Base-by-base conservation (phyloP, 805 yeast species). In the Novakomyces olei region DNA sequence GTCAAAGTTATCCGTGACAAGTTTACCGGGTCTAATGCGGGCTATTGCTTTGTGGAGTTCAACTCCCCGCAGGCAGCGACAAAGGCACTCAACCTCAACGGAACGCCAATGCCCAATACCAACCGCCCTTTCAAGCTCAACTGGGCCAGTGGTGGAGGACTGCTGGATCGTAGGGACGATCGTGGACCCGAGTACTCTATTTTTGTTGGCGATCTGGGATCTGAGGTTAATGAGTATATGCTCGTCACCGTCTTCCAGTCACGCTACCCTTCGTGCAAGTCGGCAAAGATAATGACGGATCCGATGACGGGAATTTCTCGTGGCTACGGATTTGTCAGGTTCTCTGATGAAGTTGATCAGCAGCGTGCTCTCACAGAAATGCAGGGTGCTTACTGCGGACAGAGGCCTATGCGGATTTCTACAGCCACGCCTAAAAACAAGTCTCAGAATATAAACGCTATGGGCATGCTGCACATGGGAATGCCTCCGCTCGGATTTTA, bases 271-370 rank as follows among this genome's bases (percentile, higher is more conserved):
- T 74, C 83, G 5, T 69, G 79, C 34, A 63, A 69, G 33, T 71
- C 73, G 41, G 88, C 72, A 5, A 79, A 75, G 45, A 67, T 81
- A 39, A 79, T 81, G 71, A 50, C 65, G 31, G 93, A 81, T 50
- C 71, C 69, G 25, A 47, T 52, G 8, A 70, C 92, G 1, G 72
- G 73, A 19, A 61, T 61, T 31, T 67, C 85, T 5, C 71, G 77
- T 46, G 92, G 93, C 8, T 81, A 75, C 51, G 95, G 94, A 2
- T 83, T 83, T 56, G 78, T 80, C n/a, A 68, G 78, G 39, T 80
- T 81, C 47, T 45, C 60, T 23, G 62, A 63, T 36, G 71, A 66
- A 38, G 60, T 61, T 7, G 80, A 74, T 26, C 80, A 74, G 50
- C 72, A 69, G 42, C 62, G 69, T 33, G 80, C 93, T 0, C 49